Conservation (phyloP, 83 land plant species). For the Picea mariana region DNA sequence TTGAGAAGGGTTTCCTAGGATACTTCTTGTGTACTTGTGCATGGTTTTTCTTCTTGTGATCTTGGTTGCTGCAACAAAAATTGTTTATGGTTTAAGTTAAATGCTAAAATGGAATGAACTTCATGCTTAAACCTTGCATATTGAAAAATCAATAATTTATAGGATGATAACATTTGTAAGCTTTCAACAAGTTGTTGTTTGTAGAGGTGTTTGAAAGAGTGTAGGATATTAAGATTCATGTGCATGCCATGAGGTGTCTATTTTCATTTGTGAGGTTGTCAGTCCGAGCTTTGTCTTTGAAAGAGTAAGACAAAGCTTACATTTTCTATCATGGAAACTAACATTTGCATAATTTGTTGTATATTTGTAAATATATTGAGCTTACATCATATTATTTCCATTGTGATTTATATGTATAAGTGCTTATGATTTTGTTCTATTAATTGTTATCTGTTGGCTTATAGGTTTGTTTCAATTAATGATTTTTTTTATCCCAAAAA, state of each 20-base stretch:
- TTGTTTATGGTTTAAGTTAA: no score
- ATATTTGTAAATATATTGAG: background rate
- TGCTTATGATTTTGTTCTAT: conserved; percentile 12
- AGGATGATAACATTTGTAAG: background rate
- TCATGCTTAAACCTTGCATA: no score
- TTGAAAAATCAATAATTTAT: background rate
- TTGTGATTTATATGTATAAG: no score
- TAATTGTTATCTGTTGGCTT: background rate
- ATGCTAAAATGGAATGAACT: no score
- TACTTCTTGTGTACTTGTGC: no score
- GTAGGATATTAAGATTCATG: conserved; percentile 87
- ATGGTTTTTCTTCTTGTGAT: no score
- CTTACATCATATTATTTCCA: background rate
- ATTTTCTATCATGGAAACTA: background rate
- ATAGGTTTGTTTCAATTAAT: no score
- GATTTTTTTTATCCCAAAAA: background rate
- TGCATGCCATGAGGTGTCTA: conserved; percentile 90
- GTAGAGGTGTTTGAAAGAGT: conserved; percentile 88
- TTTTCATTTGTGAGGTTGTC: conserved; percentile 97
- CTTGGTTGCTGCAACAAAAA: no score
- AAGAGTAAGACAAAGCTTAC: conserved; percentile 49
- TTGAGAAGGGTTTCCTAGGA: no score
- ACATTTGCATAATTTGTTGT: background rate
- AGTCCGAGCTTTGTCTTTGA: conserved; percentile 96
- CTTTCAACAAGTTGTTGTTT: background rate